Percentiles rank a stretch among this genome's conserved stretches.
phyloP scores from a whole-genome alignment of 371 early-diverging fungal species.

The Chytridium lagenaria region DNA sequence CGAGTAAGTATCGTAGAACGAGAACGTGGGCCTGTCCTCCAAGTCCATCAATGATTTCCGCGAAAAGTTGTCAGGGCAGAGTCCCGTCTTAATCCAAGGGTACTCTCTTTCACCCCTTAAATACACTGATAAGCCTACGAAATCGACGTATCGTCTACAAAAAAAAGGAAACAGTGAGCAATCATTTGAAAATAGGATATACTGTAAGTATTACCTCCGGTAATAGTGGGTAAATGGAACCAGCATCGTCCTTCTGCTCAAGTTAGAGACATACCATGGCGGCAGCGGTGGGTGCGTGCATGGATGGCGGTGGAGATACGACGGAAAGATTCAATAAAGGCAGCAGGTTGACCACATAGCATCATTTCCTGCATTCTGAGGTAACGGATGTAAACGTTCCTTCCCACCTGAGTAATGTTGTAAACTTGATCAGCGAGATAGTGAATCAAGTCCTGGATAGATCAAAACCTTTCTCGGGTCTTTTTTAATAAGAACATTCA shows the following conservation, averaged over 20 bases:
- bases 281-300: not conserved
- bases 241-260: constrained; percentile 21
- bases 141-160: constrained; percentile 49
- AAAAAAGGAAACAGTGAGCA: not conserved
- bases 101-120: constrained; percentile 25
- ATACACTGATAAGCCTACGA: constrained; percentile 51
- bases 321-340: not conserved
- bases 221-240: constrained; percentile 46
- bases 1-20: constrained; percentile 18
- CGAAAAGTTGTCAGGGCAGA: constrained; percentile 21
- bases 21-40: constrained; percentile 21
- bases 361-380: constrained; percentile 55
- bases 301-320: constrained; percentile 10
- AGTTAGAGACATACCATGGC: constrained; percentile 55
- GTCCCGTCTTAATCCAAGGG: constrained; percentile 17
- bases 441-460: constrained; percentile 23
- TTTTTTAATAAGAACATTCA: not conserved
- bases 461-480: not conserved
- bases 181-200: not conserved
- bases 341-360: not conserved
- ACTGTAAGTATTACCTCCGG: constrained; percentile 1
- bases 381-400: constrained; percentile 42
- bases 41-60: constrained; percentile 28
- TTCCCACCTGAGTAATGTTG: constrained; percentile 20
- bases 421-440: constrained; percentile 33